Evolutionary conservation across 768 basidiomycete species (phyloP).

Genomic region (Suillus alpinus): DNA sequence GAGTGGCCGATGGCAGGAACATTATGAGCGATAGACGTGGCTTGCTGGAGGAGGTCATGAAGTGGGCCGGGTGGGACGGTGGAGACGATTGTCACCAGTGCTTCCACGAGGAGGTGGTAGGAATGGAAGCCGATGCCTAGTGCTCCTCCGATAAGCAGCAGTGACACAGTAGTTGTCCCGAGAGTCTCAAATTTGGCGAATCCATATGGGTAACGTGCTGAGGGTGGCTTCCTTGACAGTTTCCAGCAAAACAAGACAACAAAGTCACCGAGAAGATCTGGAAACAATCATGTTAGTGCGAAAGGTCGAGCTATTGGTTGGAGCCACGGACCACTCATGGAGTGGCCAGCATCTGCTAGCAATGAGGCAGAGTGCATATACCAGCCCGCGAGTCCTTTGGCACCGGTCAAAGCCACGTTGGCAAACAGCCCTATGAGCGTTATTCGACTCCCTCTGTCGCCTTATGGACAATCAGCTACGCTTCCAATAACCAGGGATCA

Average conservation of each 20-base stretch:
- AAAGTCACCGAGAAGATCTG: slow-evolving; percentile 86
- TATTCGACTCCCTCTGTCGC: slow-evolving; percentile 78
- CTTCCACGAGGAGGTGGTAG: slow-evolving; percentile 75
- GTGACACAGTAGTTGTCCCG: slow-evolving; percentile 86
- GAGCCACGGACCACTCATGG: slow-evolving; percentile 65
- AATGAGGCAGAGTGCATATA: slow-evolving; percentile 87
- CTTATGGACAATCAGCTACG: slow-evolving; percentile 33
- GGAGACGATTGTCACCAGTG: slow-evolving; percentile 64
- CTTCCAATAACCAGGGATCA: neutral
- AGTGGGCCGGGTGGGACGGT: slow-evolving; percentile 61
- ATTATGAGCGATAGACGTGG: slow-evolving; percentile 54
- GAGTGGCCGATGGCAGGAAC: slow-evolving; percentile 51
- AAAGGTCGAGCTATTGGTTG: neutral
- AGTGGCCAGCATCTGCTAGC: slow-evolving; percentile 93
- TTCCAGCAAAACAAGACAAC: slow-evolving; percentile 90
- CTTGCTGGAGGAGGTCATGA: slow-evolving; percentile 58
- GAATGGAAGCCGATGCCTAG: slow-evolving; percentile 89
- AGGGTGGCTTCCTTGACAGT: slow-evolving; percentile 78
- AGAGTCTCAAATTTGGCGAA: slow-evolving; percentile 95
- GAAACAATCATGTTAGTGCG: slow-evolving; percentile 9
- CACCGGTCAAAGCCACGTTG: slow-evolving; percentile 77
- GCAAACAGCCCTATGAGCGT: slow-evolving; percentile 81
- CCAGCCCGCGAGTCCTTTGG: slow-evolving; percentile 89
- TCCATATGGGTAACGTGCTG: slow-evolving; percentile 78
- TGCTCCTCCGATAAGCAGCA: slow-evolving; percentile 82